A percentile compares a stretch with the other conserved stretches of the same genome.
These are phyloP conservation scores for Pyricularia grisea DNA, from an alignment of 2,329 filamentous ascomycete species.

Conservation along the genomic window DNA sequence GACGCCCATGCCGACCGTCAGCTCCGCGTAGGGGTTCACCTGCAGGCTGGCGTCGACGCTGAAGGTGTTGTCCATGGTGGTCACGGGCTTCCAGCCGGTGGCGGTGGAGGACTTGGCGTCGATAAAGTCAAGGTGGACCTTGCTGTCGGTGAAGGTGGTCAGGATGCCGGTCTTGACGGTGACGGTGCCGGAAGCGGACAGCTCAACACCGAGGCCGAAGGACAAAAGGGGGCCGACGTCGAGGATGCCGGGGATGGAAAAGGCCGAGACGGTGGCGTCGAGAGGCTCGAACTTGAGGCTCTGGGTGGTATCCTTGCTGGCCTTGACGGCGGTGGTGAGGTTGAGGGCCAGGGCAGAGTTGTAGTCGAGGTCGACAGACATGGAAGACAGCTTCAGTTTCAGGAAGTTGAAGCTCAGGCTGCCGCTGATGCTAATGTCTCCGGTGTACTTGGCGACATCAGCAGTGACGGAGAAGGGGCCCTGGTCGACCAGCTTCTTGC, in stretches of 20 bases:
- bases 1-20: background rate
- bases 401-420: background rate
- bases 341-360: background rate
- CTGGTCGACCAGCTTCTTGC: background rate
- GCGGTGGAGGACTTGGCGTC: background rate
- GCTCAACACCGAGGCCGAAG: background rate
- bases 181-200: background rate
- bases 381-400: background rate
- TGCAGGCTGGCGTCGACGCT: background rate
- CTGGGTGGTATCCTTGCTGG: background rate
- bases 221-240: background rate
- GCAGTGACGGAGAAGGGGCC: background rate
- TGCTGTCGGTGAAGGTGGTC: background rate
- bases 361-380: background rate
- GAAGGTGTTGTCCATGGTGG: background rate
- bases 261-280: background rate
- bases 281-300: background rate
- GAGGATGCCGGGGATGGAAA: slow-evolving; percentile 1
- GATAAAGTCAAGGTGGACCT: slow-evolving; percentile 1
- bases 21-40: background rate
- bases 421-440: background rate
- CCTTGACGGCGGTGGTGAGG: background rate
- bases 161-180: background rate
- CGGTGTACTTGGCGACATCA: background rate
- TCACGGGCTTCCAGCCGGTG: background rate